Evolutionary conservation across 1,139 yeast genomes (phyloP).

Genomic region (Pneumocystis oryctolagi): DNA sequence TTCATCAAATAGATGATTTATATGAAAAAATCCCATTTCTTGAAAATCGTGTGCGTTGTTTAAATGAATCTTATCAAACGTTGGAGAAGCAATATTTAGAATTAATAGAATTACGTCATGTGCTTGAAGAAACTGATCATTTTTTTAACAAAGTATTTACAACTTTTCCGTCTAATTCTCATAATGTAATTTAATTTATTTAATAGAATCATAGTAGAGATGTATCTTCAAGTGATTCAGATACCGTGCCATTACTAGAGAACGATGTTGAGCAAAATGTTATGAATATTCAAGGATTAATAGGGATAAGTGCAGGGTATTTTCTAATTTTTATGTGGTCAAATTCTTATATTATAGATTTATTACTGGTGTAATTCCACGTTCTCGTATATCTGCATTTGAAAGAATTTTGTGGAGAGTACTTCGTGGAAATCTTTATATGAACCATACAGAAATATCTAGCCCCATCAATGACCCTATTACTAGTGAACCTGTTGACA

Average conservation of each 20-base stretch:
- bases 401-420: constrained; percentile 89
- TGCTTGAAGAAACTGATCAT: constrained; percentile 50
- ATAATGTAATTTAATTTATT: not conserved
- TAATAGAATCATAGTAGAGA: constrained; percentile 21
- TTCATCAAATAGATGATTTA: constrained; percentile 62
- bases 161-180: not conserved
- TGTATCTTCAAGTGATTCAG: constrained; percentile 22
- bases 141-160: constrained; percentile 37
- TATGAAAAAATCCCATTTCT: constrained; percentile 48
- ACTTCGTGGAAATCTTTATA: constrained; percentile 74
- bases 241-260: constrained; percentile 24
- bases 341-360: constrained; percentile 30
- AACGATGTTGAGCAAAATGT: constrained; percentile 17
- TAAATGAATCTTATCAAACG: constrained; percentile 42
- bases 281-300: not conserved
- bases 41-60: constrained; percentile 43
- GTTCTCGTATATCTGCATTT: constrained; percentile 52
- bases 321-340: not conserved
- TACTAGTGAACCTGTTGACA: constrained; percentile 37
- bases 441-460: constrained; percentile 52
- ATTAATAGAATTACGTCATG: constrained; percentile 49
- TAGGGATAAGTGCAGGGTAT: not conserved
- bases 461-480: constrained; percentile 42
- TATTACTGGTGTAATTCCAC: constrained; percentile 70
- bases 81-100: constrained; percentile 41